Evolutionary conservation across 495 filamentous ascomycete species (phyloP), one percentile per base, ranked within the genome.

Genomic region (Penicillium paxilli): DNA sequence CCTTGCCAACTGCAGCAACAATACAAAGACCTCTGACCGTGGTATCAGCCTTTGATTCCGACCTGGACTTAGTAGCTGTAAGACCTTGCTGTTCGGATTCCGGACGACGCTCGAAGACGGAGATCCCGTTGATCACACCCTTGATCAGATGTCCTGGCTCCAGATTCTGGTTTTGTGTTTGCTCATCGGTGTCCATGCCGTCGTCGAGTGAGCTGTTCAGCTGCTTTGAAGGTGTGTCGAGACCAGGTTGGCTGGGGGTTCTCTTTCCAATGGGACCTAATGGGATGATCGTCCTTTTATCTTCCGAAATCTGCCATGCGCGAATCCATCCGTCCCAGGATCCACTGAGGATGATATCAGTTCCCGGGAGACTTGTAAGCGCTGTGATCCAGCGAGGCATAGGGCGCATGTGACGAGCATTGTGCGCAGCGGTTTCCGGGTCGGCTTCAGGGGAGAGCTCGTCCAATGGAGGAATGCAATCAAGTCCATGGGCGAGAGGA

Each of bases 301-400:
- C 92, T 19, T 88, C 80, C 32, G 86, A 88, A 37, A 97, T 75
- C 51, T 75, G 82, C 91, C 92, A 98, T n/a, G 84, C 87, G 23
- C 92, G 80, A 14, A 98, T 80, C 60, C 77, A 82, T 1, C 94
- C 94, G 71, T 98, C 94, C 91, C 92, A 98, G 66, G 90, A 95
- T 14, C 93, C 94, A 54, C 85, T 92, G 30, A 98, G 71, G 32
- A 98, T 80, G 24, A 96, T 71, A 62, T 98, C 91, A 9, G 89
- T 91, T 62, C 90, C 95, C 0, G 93, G 91, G 32, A 98, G 77
- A 4, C 88, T 88, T 23, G 87, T 76, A 38, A 98, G 73, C 2
- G 94, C 94, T 8, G 94, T 98, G 66, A 98, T 93, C 80, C 89
- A 92, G 50, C 93, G 80, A 16, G 92, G 90, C 59, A 62, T 72